Percentiles rank a stretch among this genome's conserved stretches.
phyloP scores from a whole-genome alignment of 345 rosid species.

The Euphorbia pulcherrima region DNA sequence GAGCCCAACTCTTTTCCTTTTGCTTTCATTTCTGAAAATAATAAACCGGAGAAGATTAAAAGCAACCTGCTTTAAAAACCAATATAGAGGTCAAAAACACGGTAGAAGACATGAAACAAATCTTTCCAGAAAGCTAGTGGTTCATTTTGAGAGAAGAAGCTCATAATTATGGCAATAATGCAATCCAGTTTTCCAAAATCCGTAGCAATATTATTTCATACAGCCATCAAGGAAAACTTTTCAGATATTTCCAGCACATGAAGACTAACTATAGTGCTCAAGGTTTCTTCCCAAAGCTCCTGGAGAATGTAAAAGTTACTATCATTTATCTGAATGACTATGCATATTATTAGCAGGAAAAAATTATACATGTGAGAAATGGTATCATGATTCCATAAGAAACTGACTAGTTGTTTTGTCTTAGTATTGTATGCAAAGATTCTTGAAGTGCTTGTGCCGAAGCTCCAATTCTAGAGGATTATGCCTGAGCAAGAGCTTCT shows the following conservation, averaged over 20 bases:
- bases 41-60: slow-evolving; percentile 95
- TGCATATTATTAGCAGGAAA: too few relatives aligned
- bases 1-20: slow-evolving; percentile 95
- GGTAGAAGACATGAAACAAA: slow-evolving; percentile 73
- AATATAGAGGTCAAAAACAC: slow-evolving; percentile 81
- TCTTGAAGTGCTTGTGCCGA: slow-evolving; percentile 96
- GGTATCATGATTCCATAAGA: slow-evolving; percentile 2
- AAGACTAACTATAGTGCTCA: slow-evolving; percentile 94
- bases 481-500: slow-evolving; percentile 99
- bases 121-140: too few relatives aligned
- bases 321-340: too few relatives aligned
- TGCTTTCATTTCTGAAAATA: slow-evolving; percentile 87
- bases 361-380: background rate
- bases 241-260: slow-evolving; percentile 92
- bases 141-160: slow-evolving; percentile 92
- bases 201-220: slow-evolving; percentile 83
- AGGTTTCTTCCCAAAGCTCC: slow-evolving; percentile 99
- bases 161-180: slow-evolving; percentile 74
- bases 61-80: slow-evolving; percentile 94
- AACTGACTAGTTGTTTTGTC: slow-evolving; percentile 83
- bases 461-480: slow-evolving; percentile 97
- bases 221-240: slow-evolving; percentile 82
- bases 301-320: slow-evolving; percentile 31
- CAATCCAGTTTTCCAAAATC: slow-evolving; percentile 98
- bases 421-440: slow-evolving; percentile 89